These are phyloP conservation scores for Lagerstroemia speciosa DNA, from an alignment of 345 rosid species.

Conservation along the genomic window DNA sequence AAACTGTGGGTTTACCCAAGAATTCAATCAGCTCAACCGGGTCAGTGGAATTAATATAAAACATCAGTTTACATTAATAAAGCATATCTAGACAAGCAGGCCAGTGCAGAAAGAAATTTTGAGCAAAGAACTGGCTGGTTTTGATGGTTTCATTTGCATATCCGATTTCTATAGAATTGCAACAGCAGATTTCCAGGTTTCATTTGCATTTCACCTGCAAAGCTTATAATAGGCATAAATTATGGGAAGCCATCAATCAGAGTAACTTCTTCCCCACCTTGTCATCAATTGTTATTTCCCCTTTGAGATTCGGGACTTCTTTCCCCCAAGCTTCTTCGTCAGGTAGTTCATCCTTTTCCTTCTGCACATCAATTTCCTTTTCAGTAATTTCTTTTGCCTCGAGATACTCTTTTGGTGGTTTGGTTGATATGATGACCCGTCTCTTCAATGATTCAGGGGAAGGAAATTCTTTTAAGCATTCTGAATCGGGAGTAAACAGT, in stretches of 20 bases:
- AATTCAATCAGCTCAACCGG: neutral
- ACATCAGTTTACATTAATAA: neutral
- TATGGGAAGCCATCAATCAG: neutral
- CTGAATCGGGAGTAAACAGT: slow-evolving; percentile 68
- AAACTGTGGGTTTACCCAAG: neutral
- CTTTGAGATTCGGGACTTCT: slow-evolving; percentile 46
- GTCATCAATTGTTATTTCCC: slow-evolving; percentile 11
- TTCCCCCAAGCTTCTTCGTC: no score
- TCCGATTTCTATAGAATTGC: neutral
- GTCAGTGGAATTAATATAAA: neutral
- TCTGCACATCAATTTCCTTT: slow-evolving; percentile 35
- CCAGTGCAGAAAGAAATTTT: neutral
- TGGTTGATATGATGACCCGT: no score
- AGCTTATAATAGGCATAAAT: neutral
- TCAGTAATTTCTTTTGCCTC: slow-evolving; percentile 27
- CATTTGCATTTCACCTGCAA: no score
- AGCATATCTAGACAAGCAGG: neutral
- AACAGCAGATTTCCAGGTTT: neutral
- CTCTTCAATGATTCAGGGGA: no score
- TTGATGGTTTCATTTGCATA: neutral
- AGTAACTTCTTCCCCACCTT: slow-evolving; percentile 27
- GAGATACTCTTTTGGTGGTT: slow-evolving; percentile 84
- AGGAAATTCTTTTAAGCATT: slow-evolving; percentile 67
- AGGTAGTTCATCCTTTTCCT: slow-evolving; percentile 24
- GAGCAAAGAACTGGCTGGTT: neutral